Evolutionary conservation across 352 stramenopile genomes (phyloP), one percentile per base, ranked within the genome.

Genomic region (Phytophthora fragariaefolia): DNA sequence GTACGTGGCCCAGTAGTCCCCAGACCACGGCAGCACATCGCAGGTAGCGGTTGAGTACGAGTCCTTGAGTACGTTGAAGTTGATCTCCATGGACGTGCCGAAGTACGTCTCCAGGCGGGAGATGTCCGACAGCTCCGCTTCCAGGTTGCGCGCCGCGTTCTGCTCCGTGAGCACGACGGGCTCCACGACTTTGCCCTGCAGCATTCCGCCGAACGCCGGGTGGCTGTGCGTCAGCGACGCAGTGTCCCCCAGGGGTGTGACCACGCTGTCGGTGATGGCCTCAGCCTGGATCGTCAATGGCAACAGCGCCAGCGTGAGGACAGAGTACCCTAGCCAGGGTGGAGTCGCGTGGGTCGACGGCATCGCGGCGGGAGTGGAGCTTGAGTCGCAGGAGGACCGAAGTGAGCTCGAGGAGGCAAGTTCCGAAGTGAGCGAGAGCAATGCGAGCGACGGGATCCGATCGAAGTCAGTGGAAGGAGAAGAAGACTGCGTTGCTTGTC

Each of bases 1-100:
- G 72, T 87, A 89, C 48, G 70, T 70, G 18, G 82, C 76, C 78
- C 80, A 91, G 69, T 88, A 88, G 72, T 77, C 76, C 45, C 76
- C 73, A 3, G 79, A 77, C 79, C 79, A 87, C 17, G 78, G 78
- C 32, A 71, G 66, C 18, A 71, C 43, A 17, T 69, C 51, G 20
- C 34, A 67, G 13, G 18, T 32, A 9, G 40, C 71, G 10, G 20
- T 71, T 0, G 62, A 13, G 49, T 69, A 71, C 62, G 49, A 61
- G 28, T 60, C 50, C 54, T 68, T 71, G 36, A 79, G 63, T n/a
- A 68, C 66, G 43, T 79, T 59, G 30, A 58, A 69, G 59, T 77
- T 63, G 62, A 38, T 28, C 50, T 79, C 71, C 58, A 76, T 77
- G 4, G 69, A 50, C 15, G 36, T 26, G 23, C 77, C 74, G 57